Conservation (phyloP, 164 flowering plant species). For the Tetrastigma voinierianum region DNA sequence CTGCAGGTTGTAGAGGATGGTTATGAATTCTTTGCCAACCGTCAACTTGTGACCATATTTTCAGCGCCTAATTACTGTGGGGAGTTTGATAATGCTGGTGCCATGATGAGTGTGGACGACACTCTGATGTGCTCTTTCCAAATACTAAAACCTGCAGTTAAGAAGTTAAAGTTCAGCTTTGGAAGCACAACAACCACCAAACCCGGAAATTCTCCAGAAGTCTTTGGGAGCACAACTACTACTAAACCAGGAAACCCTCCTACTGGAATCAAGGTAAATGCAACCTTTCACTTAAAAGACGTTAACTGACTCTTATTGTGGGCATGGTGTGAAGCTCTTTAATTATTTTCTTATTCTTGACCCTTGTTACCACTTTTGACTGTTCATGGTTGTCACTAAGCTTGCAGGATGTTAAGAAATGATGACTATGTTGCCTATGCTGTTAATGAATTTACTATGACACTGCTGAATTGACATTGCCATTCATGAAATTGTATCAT, state of each 20-base stretch:
- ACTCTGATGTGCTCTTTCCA: slow-evolving; percentile 84
- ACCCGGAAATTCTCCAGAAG: slow-evolving; percentile 25
- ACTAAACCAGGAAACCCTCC: slow-evolving; percentile 46
- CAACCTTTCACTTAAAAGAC: neutral
- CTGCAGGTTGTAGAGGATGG: slow-evolving; percentile 57
- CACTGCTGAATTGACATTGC: too few species aligned
- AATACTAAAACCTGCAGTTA: slow-evolving; percentile 64
- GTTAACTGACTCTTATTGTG: too few species aligned
- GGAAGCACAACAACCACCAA: slow-evolving; percentile 40
- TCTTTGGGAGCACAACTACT: slow-evolving; percentile 35
- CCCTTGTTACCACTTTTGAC: too few species aligned
- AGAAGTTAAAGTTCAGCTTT: slow-evolving; percentile 42
- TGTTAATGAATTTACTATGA: too few species aligned
- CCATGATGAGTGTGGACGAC: slow-evolving; percentile 95
- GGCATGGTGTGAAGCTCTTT: too few species aligned
- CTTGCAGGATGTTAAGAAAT: too few species aligned
- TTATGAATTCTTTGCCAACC: slow-evolving; percentile 46
- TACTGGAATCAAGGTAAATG: slow-evolving; percentile 38
- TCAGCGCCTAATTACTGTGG: slow-evolving; percentile 93
- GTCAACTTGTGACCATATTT: slow-evolving; percentile 86
- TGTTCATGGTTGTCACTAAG: too few species aligned
- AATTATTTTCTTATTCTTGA: too few species aligned
- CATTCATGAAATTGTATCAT: too few species aligned
- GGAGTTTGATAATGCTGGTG: slow-evolving; percentile 87
- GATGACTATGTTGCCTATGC: too few species aligned